Evolutionary conservation across 2,329 filamentous ascomycete genomes (phyloP).

Genomic region (Botrytis elliptica): DNA sequence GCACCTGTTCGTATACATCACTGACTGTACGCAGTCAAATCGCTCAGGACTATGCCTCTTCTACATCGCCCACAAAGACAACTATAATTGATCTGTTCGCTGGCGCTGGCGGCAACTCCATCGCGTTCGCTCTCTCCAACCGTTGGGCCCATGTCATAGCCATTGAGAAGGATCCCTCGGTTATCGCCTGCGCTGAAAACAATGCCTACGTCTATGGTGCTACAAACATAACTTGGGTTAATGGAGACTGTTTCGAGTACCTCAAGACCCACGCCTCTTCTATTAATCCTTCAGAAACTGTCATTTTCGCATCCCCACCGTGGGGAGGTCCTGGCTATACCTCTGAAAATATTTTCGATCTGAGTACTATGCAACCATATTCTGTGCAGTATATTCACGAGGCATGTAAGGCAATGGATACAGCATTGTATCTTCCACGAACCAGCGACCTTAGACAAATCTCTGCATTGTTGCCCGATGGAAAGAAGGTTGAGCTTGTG

Average conservation of each 20-base stretch:
- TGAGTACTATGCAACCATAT: slow-evolving; percentile 87
- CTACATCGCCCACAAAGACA: slow-evolving; percentile 29
- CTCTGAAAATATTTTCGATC: slow-evolving; percentile 71
- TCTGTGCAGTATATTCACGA: slow-evolving; percentile 61
- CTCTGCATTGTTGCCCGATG: slow-evolving; percentile 53
- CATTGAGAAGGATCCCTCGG: slow-evolving; percentile 78
- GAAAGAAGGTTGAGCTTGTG: slow-evolving; percentile 65
- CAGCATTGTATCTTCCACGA: slow-evolving; percentile 79
- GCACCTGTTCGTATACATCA: background rate
- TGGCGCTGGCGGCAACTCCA: slow-evolving; percentile 89
- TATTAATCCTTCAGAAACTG: slow-evolving; percentile 37
- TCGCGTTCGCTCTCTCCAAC: slow-evolving; percentile 82
- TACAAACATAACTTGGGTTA: slow-evolving; percentile 76
- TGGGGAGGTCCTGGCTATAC: slow-evolving; percentile 71
- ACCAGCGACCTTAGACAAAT: slow-evolving; percentile 81
- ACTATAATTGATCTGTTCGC: slow-evolving; percentile 82
- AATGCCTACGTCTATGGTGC: slow-evolving; percentile 88
- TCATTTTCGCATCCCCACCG: slow-evolving; percentile 70
- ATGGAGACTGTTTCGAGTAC: slow-evolving; percentile 74
- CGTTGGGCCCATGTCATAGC: slow-evolving; percentile 83
- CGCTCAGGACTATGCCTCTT: slow-evolving; percentile 65
- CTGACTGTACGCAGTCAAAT: slow-evolving; percentile 57
- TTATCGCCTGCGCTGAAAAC: slow-evolving; percentile 85
- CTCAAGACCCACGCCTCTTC: slow-evolving; percentile 26
- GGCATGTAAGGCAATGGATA: slow-evolving; percentile 58